A percentile compares a stretch with the other conserved stretches of the same genome.
These are phyloP conservation scores for Calonectria multiphialidica DNA, from an alignment of 2,329 filamentous ascomycete species.

Conservation along the genomic window DNA sequence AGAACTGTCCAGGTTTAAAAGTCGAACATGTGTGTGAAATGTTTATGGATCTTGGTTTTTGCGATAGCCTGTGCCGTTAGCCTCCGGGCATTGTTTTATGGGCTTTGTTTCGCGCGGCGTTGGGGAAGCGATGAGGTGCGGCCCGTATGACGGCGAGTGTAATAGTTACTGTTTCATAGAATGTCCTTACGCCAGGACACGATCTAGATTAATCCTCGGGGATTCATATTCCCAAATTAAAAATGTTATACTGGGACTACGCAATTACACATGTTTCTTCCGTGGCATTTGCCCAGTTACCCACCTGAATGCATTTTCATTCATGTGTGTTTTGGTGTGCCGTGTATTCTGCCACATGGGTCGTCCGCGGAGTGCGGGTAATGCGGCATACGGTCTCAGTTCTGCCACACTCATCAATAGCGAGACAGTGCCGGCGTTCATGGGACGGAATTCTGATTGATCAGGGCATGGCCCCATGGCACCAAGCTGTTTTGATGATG, in stretches of 20 bases:
- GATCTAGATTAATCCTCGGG: background rate
- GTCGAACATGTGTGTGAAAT: background rate
- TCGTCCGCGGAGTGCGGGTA: background rate
- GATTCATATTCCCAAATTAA: background rate
- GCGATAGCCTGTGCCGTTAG: background rate
- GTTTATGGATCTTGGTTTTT: background rate
- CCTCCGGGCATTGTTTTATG: background rate
- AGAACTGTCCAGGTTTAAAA: constrained; percentile 17
- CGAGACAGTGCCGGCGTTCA: background rate
- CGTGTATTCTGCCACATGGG: too few relatives aligned
- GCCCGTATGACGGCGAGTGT: background rate
- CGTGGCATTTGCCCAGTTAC: too few relatives aligned
- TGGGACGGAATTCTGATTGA: background rate
- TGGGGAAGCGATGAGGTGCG: background rate
- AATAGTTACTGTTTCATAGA: background rate
- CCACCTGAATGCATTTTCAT: too few relatives aligned
- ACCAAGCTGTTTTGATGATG: background rate
- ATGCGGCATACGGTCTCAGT: background rate
- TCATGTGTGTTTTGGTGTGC: too few relatives aligned
- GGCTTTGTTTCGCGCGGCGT: background rate
- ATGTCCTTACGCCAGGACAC: background rate
- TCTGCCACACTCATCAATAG: background rate
- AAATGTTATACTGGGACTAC: background rate
- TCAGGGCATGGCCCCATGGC: background rate
- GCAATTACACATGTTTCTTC: background rate